Evolutionary conservation across 2,329 filamentous ascomycete species (phyloP).

Genomic region (Grosmannia clavigera): DNA sequence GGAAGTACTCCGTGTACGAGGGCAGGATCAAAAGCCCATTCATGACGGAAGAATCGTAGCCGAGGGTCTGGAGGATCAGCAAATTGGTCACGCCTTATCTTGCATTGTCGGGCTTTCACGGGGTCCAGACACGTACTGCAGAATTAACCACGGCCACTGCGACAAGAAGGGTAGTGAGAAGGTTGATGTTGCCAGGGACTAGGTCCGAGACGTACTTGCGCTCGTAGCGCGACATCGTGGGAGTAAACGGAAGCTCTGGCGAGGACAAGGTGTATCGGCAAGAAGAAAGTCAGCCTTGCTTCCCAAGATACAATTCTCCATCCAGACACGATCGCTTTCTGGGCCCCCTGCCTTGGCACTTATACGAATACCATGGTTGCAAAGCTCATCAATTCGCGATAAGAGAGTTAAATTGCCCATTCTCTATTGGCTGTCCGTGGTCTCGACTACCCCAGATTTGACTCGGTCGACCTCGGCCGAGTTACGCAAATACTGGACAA

Average conservation of each 20-base stretch:
- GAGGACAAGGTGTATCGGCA: not conserved
- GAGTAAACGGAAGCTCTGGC: not conserved
- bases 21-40: constrained; percentile 21
- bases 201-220: not conserved
- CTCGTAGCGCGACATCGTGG: not conserved
- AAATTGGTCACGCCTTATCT: not conserved
- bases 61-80: constrained; percentile 3
- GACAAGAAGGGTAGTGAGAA: not conserved
- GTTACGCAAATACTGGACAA: too few relatives aligned
- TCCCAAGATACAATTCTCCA: not conserved
- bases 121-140: not conserved
- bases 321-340: not conserved
- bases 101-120: not conserved
- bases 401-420: not conserved
- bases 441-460: too few relatives aligned
- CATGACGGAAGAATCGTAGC: constrained; percentile 20
- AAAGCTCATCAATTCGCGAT: not conserved
- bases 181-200: not conserved
- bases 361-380: not conserved
- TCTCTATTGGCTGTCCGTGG: too few relatives aligned
- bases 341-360: not conserved
- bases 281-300: too few relatives aligned
- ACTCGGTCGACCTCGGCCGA: too few relatives aligned
- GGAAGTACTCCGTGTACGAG: constrained; percentile 20
- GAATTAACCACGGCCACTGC: not conserved